These are phyloP conservation scores for Triangularia verruculosa DNA, from an alignment of 2,329 filamentous ascomycete genomes.

Conservation along the genomic window DNA sequence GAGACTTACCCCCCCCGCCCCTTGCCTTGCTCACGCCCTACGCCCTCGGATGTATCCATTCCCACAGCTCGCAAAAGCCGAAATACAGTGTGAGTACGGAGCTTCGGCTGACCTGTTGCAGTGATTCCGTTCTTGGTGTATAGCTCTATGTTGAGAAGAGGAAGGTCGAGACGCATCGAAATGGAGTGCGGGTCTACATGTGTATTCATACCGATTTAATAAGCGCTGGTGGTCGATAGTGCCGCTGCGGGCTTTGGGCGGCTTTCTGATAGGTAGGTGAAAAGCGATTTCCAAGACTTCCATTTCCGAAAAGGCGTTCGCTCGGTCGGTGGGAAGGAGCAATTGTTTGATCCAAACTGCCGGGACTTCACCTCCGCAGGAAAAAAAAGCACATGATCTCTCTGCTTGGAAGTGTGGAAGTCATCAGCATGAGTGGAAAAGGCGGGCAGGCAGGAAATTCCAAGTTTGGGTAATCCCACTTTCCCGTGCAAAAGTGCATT, in stretches of 20 bases:
- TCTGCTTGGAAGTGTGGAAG: background rate
- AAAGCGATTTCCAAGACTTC: background rate
- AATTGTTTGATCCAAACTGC: conserved; percentile 14
- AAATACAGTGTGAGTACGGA: background rate
- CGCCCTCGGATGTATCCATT: background rate
- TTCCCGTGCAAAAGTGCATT: background rate
- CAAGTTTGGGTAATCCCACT: background rate
- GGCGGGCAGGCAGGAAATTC: background rate
- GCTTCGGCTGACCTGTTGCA: background rate
- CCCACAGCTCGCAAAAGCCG: background rate
- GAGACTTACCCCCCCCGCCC: background rate
- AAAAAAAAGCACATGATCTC: background rate
- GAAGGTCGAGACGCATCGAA: background rate
- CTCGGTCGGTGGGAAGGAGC: background rate
- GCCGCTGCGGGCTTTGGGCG: background rate
- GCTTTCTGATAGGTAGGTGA: background rate
- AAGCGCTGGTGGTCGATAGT: conserved; percentile 7
- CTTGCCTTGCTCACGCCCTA: background rate
- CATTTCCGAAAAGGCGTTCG: background rate
- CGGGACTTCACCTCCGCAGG: conserved; percentile 5
- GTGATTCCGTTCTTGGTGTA: background rate
- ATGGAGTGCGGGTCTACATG: background rate
- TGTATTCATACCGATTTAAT: background rate
- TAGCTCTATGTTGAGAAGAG: background rate
- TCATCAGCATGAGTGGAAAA: background rate